Percentiles rank a stretch among this genome's conserved stretches.
These are phyloP conservation scores for Pisolithus albus DNA, from an alignment of 768 basidiomycete species.

Conservation along the genomic window DNA sequence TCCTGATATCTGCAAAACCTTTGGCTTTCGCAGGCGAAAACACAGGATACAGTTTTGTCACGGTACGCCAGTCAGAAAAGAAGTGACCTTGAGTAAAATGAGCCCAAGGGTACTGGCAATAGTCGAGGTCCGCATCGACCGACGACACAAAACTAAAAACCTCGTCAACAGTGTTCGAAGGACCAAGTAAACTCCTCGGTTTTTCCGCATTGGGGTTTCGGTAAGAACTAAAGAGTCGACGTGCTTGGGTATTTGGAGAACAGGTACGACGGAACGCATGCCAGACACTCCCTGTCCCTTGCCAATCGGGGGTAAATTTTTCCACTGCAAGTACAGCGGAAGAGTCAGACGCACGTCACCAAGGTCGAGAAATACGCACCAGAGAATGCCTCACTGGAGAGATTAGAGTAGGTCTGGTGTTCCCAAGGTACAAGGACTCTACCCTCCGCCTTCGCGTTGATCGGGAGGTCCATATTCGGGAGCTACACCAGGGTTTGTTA, in stretches of 20 bases:
- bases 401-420: constrained; percentile 63
- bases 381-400: constrained; percentile 38
- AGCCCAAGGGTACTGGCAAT: constrained; percentile 75
- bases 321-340: constrained; percentile 53
- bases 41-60: constrained; percentile 84
- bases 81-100: constrained; percentile 91
- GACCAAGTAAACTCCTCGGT: constrained; percentile 21
- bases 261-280: constrained; percentile 94
- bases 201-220: constrained; percentile 39
- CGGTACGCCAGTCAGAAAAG: constrained; percentile 93
- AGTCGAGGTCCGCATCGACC: constrained; percentile 65
- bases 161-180: constrained; percentile 29
- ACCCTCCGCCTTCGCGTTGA: constrained; percentile 92
- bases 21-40: constrained; percentile 85
- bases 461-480: constrained; percentile 90
- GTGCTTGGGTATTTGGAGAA: constrained; percentile 66
- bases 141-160: constrained; percentile 59
- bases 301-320: constrained; percentile 79
- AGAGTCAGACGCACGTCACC: constrained; percentile 11
- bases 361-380: constrained; percentile 16
- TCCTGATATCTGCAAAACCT: constrained; percentile 85
- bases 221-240: constrained; percentile 75
- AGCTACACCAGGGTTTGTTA: constrained; percentile 38
- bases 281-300: constrained; percentile 80
- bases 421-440: constrained; percentile 94